Evolutionary conservation across 2,329 filamentous ascomycete genomes (phyloP).

Genomic region (Hymenoscyphus infarciens): DNA sequence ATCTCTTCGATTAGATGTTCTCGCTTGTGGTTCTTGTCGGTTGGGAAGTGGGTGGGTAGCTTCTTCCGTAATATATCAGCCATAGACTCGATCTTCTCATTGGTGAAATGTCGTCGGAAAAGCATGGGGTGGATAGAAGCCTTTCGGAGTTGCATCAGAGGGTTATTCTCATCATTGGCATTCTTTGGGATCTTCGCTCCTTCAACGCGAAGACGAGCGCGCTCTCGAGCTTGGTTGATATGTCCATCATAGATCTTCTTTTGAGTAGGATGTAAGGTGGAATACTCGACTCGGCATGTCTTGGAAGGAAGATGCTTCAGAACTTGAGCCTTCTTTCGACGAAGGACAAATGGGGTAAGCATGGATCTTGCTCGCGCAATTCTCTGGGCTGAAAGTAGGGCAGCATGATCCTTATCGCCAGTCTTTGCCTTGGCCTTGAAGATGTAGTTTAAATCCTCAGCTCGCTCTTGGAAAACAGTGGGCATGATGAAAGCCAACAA

Average conservation of each 20-base stretch:
- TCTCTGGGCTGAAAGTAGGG: constrained; percentile 80
- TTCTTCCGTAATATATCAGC: constrained; percentile 70
- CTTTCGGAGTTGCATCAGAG: constrained; percentile 88
- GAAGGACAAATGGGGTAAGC: constrained; percentile 90
- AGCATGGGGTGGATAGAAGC: constrained; percentile 89
- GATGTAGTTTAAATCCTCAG: constrained; percentile 76
- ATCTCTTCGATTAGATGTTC: constrained; percentile 54
- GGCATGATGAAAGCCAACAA: constrained; percentile 95
- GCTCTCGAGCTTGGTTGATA: constrained; percentile 60
- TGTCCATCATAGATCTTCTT: constrained; percentile 68
- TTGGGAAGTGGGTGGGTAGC: constrained; percentile 50
- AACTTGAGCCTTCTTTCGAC: constrained; percentile 90
- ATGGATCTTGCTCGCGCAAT: constrained; percentile 86
- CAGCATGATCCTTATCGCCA: constrained; percentile 73
- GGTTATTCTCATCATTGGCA: constrained; percentile 55
- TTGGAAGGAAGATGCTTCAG: constrained; percentile 81
- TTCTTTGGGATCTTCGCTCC: constrained; percentile 45
- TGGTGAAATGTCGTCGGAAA: constrained; percentile 75
- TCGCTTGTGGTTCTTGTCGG: constrained; percentile 43
- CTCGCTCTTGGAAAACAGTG: constrained; percentile 69
- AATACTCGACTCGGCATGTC: constrained; percentile 72
- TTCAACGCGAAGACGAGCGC: constrained; percentile 53
- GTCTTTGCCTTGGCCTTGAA: constrained; percentile 91
- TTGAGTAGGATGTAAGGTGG: constrained; percentile 72
- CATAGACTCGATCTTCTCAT: constrained; percentile 74